Base-by-base conservation (phyloP, 208 protist genomes). In the Vickermania spadyakhi region DNA sequence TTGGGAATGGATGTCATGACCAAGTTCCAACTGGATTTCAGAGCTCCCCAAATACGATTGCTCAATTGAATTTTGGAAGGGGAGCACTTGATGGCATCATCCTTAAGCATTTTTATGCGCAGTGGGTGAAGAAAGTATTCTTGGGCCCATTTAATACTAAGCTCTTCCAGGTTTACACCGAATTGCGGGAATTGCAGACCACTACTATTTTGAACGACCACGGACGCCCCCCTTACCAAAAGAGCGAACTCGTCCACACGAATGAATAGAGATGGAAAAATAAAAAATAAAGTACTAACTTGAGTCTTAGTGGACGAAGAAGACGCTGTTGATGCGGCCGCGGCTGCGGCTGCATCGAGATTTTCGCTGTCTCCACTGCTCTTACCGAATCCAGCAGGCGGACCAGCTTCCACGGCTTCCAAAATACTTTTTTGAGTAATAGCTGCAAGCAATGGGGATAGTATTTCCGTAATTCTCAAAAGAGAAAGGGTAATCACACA, bases 181-280 rank as follows among this genome's bases (percentile, higher is more conserved):
- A 41, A 45, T 29, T 65, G 52, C 3, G 60, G 60, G 3, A 58
- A 45, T 3, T 26, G 18, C 21, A 31, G 21, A n/a, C 22, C 27
- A 2, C 21, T 13, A 25, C 45, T 14, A 22, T 28, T 28, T 23
- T 13, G 31, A 5, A 27, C 4, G 2, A 63, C 52, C 21, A 54
- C 29, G 3, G 64, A 52, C 13, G 41, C 42, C 1, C 41, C 23
- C 23, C 50, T 72, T 3, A 75, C 18, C 0, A 62, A 71, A 0
- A 82, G 53, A 1, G 29, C 14, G 21, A 78, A 49, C 54, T 65
- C 58, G 28, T 78, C 72, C 23, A 78, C 22, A 25, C 21, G 52
- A n/a, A 77, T 14, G 1, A 31, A 21, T 7, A 73, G 7, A 2
- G 31, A 30, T 13, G 76, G 68, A 18, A 73, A 36, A 28, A 68